Percentiles rank a stretch among this genome's conserved stretches.
Evolutionary conservation across 495 filamentous ascomycete genomes (phyloP).

Genomic region (Thermothielavioides terrestris): DNA sequence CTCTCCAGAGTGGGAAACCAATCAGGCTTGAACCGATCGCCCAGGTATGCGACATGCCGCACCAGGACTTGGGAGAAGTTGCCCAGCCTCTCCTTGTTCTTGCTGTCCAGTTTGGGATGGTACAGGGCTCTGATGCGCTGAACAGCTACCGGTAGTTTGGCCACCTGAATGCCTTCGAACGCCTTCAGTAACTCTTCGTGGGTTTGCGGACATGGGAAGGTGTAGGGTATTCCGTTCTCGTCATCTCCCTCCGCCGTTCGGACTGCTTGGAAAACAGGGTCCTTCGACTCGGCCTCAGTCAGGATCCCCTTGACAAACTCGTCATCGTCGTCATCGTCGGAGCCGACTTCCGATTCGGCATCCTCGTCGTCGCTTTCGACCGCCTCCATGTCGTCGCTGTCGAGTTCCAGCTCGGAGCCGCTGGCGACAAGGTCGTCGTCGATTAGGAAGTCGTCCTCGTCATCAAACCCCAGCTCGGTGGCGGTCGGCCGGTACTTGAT

Average conservation of each 20-base stretch:
- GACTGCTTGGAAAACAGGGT: constrained; percentile 35
- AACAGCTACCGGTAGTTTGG: constrained; percentile 68
- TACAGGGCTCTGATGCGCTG: constrained; percentile 82
- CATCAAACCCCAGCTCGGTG: constrained; percentile 56
- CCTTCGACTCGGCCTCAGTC: constrained; percentile 41
- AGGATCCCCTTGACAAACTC: constrained; percentile 61
- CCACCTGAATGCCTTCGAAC: constrained; percentile 46
- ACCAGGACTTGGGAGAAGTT: constrained; percentile 68
- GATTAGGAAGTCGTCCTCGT: constrained; percentile 86
- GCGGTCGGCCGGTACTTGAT: constrained; percentile 40
- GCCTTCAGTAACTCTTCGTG: constrained; percentile 65
- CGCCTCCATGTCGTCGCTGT: constrained; percentile 44
- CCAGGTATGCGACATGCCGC: constrained; percentile 65
- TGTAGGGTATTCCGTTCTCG: constrained; percentile 58
- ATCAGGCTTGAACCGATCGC: constrained; percentile 32
- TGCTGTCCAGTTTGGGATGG: constrained; percentile 72
- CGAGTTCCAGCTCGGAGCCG: constrained; percentile 54
- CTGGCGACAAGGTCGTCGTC: constrained; percentile 76
- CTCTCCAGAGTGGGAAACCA: constrained; percentile 34
- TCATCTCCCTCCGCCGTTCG: constrained; percentile 23
- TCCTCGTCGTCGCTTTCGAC: constrained; percentile 42
- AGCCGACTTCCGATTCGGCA: constrained; percentile 18
- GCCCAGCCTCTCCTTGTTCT: constrained; percentile 76
- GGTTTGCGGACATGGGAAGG: constrained; percentile 71
- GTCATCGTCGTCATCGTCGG: constrained; percentile 53